Percentiles rank a stretch among this genome's conserved stretches.
phyloP scores from a whole-genome alignment of 805 yeast species.

The Allodekkera sacchari region DNA sequence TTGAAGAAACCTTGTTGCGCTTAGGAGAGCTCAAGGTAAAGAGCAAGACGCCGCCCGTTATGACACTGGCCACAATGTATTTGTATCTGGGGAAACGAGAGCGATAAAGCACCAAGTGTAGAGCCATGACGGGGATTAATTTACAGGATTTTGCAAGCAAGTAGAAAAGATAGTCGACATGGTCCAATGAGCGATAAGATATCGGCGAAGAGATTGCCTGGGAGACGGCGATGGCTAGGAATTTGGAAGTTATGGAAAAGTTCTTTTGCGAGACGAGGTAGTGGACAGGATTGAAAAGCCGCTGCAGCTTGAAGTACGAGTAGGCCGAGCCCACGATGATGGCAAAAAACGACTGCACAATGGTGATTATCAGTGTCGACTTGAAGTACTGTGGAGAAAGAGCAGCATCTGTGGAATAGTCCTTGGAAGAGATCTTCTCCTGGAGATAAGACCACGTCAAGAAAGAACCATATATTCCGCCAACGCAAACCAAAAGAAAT shows the following conservation, averaged over 20 bases:
- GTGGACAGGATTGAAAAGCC: neutral
- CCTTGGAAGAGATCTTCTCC: conserved; percentile 73
- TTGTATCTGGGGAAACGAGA: conserved; percentile 68
- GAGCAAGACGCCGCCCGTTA: conserved; percentile 73
- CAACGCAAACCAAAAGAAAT: conserved; percentile 25
- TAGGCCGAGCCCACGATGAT: conserved; percentile 58
- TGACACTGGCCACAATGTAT: conserved; percentile 66
- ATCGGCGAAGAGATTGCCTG: conserved; percentile 80
- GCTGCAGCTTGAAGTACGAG: conserved; percentile 28
- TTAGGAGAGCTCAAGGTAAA: conserved; percentile 55
- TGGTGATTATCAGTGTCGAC: conserved; percentile 72
- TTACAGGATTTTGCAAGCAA: conserved; percentile 90
- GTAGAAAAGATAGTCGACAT: conserved; percentile 80
- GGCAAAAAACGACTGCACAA: conserved; percentile 69
- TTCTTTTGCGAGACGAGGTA: neutral
- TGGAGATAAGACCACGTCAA: conserved; percentile 89
- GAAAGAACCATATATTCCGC: conserved; percentile 81
- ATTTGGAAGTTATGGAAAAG: conserved; percentile 23
- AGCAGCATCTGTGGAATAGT: conserved; percentile 42
- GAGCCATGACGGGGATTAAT: conserved; percentile 86
- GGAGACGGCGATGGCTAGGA: conserved; percentile 54
- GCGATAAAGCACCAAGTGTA: conserved; percentile 65
- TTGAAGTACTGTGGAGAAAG: conserved; percentile 34
- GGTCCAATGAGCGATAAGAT: conserved; percentile 67
- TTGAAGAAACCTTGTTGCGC: conserved; percentile 13